Evolutionary conservation across 768 basidiomycete species (phyloP), one percentile per base, ranked within the genome.

Genomic region (Phylloporus sp.): DNA sequence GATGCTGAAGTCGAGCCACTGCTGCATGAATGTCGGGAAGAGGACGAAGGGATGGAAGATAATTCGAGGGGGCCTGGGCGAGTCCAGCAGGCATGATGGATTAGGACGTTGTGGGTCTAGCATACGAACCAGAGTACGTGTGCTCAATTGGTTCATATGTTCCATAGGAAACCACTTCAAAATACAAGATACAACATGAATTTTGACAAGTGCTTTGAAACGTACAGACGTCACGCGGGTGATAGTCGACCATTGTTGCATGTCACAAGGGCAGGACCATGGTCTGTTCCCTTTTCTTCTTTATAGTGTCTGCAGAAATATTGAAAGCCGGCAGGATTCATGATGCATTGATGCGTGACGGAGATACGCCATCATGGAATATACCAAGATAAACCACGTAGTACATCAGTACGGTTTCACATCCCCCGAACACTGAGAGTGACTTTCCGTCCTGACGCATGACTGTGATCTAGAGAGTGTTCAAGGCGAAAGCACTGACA

Each of bases 381-480:
- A 66, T 50, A 49, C 57, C 57, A 24, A 71, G 44, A 45, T 62
- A 53, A 55, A 72, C 69, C 28, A 67, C 62, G 26, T n/a, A n/a
- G n/a, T 66, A 72, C 66, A 70, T 69, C 60, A 69, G 62, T 31
- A 51, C 58, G 2, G 64, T 66, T 46, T 66, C 65, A 3, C 61
- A 40, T 1, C 58, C 65, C 41, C 66, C 64, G 2, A 58, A 56
- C 22, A n/a, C n/a, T n/a, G 65, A 61, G 20, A 66, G 62, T 0
- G 57, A 24, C 13, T 59, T 59, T 36, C 55, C 52, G 34, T 66
- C 65, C 55, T 57, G 58, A 31, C 62, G 61, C 52, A 66, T 64
- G 23, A 63, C 54, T 4, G 58, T 66, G 41, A 66, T 64, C 65
- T 66, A 40, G 6, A 24, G 13, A 4, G 36, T 6, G 0, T 45